Percentiles rank a stretch among this genome's conserved stretches.
Evolutionary conservation across 768 basidiomycete genomes (phyloP).

Genomic region (Panus rudis): DNA sequence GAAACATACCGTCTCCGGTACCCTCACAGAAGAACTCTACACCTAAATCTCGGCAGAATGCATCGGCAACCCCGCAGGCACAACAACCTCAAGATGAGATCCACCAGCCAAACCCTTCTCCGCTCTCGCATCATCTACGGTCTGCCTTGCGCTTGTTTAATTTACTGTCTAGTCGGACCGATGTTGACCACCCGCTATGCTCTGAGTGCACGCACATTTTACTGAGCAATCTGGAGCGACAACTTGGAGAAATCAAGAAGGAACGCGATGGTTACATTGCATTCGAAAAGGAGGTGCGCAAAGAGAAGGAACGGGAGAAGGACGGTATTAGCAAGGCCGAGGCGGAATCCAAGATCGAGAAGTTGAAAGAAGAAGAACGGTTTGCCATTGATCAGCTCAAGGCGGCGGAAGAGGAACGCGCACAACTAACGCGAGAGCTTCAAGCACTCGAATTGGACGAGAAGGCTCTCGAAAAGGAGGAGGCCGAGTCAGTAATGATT

Average conservation of each 20-base stretch:
- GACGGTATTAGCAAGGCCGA: conserved; percentile 57
- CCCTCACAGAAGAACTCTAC: conserved; percentile 39
- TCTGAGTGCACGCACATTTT: conserved; percentile 88
- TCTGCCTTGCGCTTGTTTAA: conserved; percentile 72
- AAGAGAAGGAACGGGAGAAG: conserved; percentile 68
- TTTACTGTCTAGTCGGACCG: conserved; percentile 66
- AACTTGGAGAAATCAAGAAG: conserved; percentile 85
- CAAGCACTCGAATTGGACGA: conserved; percentile 69
- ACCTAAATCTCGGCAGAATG: conserved; percentile 28
- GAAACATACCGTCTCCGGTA: conserved; percentile 54
- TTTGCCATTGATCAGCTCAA: conserved; percentile 69
- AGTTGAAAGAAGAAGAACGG: conserved; percentile 60
- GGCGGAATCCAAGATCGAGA: conserved; percentile 66
- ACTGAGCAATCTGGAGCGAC: conserved; percentile 63
- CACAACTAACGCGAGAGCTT: conserved; percentile 69
- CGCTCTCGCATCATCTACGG: conserved; percentile 71
- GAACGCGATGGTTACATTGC: conserved; percentile 91
- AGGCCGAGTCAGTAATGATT: conserved; percentile 58
- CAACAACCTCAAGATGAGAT: conserved; percentile 35
- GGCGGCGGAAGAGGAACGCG: conserved; percentile 69
- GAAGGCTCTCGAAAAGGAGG: conserved; percentile 71
- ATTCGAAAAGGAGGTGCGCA: conserved; percentile 82
- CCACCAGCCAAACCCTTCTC: conserved; percentile 57
- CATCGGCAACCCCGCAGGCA: conserved; percentile 18
- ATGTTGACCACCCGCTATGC: conserved; percentile 91